phyloP scores from a whole-genome alignment of 768 basidiomycete genomes.

The Lepiota venenata region DNA sequence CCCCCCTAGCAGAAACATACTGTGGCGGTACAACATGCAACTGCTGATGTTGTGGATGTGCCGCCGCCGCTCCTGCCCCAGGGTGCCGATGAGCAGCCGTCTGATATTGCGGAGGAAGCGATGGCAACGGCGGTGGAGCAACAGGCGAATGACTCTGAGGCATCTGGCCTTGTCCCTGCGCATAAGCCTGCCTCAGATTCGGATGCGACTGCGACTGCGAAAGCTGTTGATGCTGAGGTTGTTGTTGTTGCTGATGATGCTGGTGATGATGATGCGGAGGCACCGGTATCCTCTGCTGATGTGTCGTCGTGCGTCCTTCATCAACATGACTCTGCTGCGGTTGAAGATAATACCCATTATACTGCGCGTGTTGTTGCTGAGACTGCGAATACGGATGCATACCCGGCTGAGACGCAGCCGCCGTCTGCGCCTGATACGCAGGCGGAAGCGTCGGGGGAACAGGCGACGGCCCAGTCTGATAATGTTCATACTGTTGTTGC shows the following conservation, averaged over 20 bases:
- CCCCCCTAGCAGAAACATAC: slow-evolving; percentile 11
- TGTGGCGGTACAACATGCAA: slow-evolving; percentile 27
- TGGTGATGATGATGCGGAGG: background rate
- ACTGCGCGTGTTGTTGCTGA: slow-evolving; percentile 16
- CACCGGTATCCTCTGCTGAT: slow-evolving; percentile 11
- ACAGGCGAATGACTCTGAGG: background rate
- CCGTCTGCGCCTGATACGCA: slow-evolving; percentile 5
- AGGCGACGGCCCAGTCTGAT: background rate
- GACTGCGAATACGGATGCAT: slow-evolving; percentile 18
- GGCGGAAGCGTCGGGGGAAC: too few species aligned
- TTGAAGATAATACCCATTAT: slow-evolving; percentile 15
- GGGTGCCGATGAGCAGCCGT: background rate
- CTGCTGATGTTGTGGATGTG: slow-evolving; percentile 26
- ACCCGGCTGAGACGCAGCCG: slow-evolving; percentile 18
- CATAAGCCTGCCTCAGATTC: slow-evolving; percentile 2
- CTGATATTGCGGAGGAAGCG: slow-evolving; percentile 7
- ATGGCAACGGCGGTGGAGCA: background rate
- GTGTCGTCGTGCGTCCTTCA: slow-evolving; percentile 1
- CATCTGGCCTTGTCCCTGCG: background rate
- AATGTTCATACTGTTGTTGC: slow-evolving; percentile 16
- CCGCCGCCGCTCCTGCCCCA: too few species aligned
- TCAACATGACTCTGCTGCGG: slow-evolving; percentile 16
- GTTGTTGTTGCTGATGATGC: background rate
- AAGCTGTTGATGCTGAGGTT: background rate
- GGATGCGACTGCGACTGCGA: slow-evolving; percentile 7